Conservation (phyloP, 2,329 filamentous ascomycete species). For the Tympanopsis confertula region DNA sequence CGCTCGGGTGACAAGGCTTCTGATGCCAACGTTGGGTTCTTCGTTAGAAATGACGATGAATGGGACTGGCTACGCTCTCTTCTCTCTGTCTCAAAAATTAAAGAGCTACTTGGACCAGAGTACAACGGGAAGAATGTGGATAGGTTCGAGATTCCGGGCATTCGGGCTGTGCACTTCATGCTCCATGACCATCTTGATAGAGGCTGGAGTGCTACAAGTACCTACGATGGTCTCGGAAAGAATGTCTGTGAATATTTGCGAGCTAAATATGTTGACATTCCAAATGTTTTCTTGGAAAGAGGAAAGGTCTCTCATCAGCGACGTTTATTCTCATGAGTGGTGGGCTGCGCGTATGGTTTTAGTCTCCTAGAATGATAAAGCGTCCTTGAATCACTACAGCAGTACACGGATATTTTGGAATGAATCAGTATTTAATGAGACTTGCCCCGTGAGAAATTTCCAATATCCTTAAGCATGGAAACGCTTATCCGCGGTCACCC, state of each 20-base stretch:
- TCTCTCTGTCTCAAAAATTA: conserved; percentile 10
- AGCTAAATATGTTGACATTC: conserved; percentile 14
- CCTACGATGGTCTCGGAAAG: conserved; percentile 10
- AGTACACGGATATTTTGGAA: too few species aligned
- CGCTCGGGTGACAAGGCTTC: conserved; percentile 23
- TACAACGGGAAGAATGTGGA: conserved; percentile 14
- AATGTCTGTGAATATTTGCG: conserved; percentile 16
- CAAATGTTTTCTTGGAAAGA: conserved; percentile 12
- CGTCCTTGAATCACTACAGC: too few species aligned
- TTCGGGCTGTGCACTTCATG: conserved; percentile 11
- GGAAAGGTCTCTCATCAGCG: conserved; percentile 9
- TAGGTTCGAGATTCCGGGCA: conserved; percentile 9
- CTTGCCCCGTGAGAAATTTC: too few species aligned
- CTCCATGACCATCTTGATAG: conserved; percentile 12
- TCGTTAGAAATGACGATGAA: conserved; percentile 22
- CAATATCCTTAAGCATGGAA: too few species aligned
- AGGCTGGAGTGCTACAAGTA: conserved; percentile 4
- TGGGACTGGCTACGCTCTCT: conserved; percentile 22
- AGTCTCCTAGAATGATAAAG: too few species aligned
- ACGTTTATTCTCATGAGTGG: too few species aligned
- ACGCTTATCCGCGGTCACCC: too few species aligned
- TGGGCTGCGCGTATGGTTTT: too few species aligned
- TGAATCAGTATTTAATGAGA: too few species aligned
- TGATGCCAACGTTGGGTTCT: conserved; percentile 24
- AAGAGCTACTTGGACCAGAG: conserved; percentile 10